Evolutionary conservation across 495 filamentous ascomycete genomes (phyloP), one percentile per base, ranked within the genome.

Genomic region (Hypoxylon lienhwacheense): DNA sequence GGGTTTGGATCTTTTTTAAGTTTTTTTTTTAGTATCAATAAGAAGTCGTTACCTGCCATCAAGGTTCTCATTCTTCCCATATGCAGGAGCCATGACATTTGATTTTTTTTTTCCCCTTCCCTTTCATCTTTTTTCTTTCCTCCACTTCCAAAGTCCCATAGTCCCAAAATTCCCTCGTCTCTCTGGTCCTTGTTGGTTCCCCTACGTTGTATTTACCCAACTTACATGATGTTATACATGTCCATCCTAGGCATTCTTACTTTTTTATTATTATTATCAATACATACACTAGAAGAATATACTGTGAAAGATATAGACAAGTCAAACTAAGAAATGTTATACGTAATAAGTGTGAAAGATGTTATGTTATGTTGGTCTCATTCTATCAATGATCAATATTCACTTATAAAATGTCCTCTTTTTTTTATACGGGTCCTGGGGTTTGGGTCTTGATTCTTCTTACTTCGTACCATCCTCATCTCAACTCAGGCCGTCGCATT

Each of bases 61-160:
- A 65, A 58, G 62, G 62, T 65, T 55, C 62, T 65, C 58, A 52
- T 8, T 48, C 54, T 59, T 46, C 11, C 7, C 29, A 43, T 33
- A 22, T n/a, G n/a, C n/a, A n/a, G n/a, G n/a, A n/a, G 42, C 52
- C 47, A 53, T 53, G 47, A 48, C 29, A 48, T 37, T 59, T 48
- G 15, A n/a, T n/a, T n/a, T n/a, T n/a, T n/a, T n/a, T n/a, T n/a
- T n/a, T n/a, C n/a, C n/a, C n/a, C n/a, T n/a, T 20, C 12, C 20
- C 46, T 15, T 54, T 50, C 42, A 14, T 39, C 15, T 8, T 29
- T 17, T 46, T 19, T 22, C 12, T 34, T 10, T 46, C 34, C 34
- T 24, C 26, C 21, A 14, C 42, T 12, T 10, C 21, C 19, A 22
- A 40, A 60, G 36, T 47, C 46, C 26, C 21, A 31, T 45, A 12